Conservation (phyloP, 1,284 basidiomycete genomes). For the Cutaneotrichosporon sp. region DNA sequence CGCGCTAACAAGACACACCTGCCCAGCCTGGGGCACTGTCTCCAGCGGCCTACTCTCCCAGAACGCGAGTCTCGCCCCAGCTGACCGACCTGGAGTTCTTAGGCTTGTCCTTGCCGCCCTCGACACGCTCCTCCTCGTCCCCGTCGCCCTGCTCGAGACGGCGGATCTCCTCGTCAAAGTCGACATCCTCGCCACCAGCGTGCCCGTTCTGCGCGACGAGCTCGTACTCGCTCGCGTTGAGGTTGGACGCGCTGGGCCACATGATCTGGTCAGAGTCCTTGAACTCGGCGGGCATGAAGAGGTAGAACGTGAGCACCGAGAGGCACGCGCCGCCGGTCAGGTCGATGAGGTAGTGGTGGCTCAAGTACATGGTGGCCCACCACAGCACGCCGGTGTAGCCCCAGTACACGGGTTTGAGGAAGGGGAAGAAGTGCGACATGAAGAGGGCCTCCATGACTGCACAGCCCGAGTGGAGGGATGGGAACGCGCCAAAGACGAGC, state of each 20-base stretch:
- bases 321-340: slow-evolving; percentile 90
- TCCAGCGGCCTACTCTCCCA: slow-evolving; percentile 33
- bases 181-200: slow-evolving; percentile 20
- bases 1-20: too few species aligned
- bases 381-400: slow-evolving; percentile 81
- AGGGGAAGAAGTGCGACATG: slow-evolving; percentile 90
- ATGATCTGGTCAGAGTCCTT: slow-evolving; percentile 57
- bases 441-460: slow-evolving; percentile 92
- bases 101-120: slow-evolving; percentile 15
- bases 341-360: slow-evolving; percentile 96
- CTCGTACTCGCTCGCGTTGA: slow-evolving; percentile 31
- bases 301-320: slow-evolving; percentile 79
- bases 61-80: slow-evolving; percentile 44
- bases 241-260: slow-evolving; percentile 23
- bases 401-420: slow-evolving; percentile 65
- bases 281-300: slow-evolving; percentile 75
- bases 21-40: too few species aligned
- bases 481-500: slow-evolving; percentile 94
- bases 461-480: slow-evolving; percentile 83
- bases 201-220: slow-evolving; percentile 22
- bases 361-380: slow-evolving; percentile 98
- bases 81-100: slow-evolving; percentile 34
- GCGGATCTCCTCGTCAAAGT: slow-evolving; percentile 48
- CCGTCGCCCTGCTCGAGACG: slow-evolving; percentile 35
- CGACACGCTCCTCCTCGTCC: slow-evolving; percentile 19